These are phyloP conservation scores for Daldinia sp. DNA, from an alignment of 2,329 filamentous ascomycete genomes.

Conservation along the genomic window DNA sequence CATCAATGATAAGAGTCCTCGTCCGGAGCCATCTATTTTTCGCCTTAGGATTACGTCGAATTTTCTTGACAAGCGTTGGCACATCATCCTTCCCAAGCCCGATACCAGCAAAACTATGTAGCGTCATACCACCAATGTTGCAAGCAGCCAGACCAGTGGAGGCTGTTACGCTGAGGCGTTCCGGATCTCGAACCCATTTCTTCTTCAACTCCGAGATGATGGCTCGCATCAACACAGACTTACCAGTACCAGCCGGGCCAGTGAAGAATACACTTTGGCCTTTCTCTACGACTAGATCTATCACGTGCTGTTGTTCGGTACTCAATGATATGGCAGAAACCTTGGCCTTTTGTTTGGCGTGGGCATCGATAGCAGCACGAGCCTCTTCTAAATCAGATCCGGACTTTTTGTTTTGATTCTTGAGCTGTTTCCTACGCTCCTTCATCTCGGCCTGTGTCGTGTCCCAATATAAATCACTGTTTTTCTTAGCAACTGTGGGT, in stretches of 20 bases:
- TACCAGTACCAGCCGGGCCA: constrained; percentile 94
- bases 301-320: constrained; percentile 85
- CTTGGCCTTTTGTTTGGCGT: constrained; percentile 50
- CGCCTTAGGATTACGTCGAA: constrained; percentile 87
- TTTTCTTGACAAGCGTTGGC: constrained; percentile 86
- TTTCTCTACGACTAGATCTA: constrained; percentile 83
- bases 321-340: constrained; percentile 77
- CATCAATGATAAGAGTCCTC: constrained; percentile 90
- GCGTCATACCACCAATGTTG: constrained; percentile 94
- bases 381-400: constrained; percentile 61
- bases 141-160: constrained; percentile 96
- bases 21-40: constrained; percentile 90
- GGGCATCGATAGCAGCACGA: constrained; percentile 56
- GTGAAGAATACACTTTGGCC: constrained; percentile 97
- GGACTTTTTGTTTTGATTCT: constrained; percentile 67
- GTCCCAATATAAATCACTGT: constrained; percentile 70
- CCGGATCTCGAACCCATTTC: constrained; percentile 81
- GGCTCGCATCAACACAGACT: constrained; percentile 91
- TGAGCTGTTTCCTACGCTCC: constrained; percentile 81
- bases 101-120: constrained; percentile 96
- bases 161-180: constrained; percentile 91
- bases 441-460: constrained; percentile 79
- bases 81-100: constrained; percentile 92
- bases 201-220: constrained; percentile 85
- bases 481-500: constrained; percentile 53